Conservation (phyloP, 305 asterid species). For the Striga hermonthica region DNA sequence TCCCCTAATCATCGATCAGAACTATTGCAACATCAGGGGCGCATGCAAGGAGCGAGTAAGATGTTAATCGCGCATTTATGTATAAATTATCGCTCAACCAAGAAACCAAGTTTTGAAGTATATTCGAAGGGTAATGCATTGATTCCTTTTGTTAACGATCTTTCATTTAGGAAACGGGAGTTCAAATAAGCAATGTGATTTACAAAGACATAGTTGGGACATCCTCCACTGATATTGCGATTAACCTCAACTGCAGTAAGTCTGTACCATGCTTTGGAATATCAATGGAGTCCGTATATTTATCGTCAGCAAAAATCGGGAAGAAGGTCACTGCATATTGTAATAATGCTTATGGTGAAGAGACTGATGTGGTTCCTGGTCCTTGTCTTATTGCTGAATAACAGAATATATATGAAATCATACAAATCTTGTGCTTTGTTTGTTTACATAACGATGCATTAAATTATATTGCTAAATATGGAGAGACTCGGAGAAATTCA, state of each 20-base stretch:
- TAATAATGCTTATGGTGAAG: constrained; percentile 42
- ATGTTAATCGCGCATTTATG: neutral
- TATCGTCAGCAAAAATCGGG: constrained; percentile 30
- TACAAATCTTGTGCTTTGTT: too few relatives aligned
- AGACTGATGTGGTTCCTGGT: constrained; percentile 35
- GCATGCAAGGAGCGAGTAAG: constrained; percentile 49
- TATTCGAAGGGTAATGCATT: neutral
- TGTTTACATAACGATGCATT: too few relatives aligned
- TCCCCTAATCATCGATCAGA: constrained; percentile 67
- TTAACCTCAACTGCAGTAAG: constrained; percentile 55
- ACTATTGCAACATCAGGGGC: constrained; percentile 41
- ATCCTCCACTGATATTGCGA: constrained; percentile 42
- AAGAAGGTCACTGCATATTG: constrained; percentile 45
- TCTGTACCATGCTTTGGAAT: constrained; percentile 46
- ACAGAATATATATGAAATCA: too few relatives aligned
- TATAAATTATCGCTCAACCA: neutral
- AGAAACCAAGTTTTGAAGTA: neutral
- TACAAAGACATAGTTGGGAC: constrained; percentile 46
- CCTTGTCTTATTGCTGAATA: constrained; percentile 34
- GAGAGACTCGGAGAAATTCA: too few relatives aligned
- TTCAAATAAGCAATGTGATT: constrained; percentile 44
- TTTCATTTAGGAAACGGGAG: constrained; percentile 47
- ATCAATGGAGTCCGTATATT: constrained; percentile 35
- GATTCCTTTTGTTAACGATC: neutral
- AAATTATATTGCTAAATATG: too few relatives aligned